Evolutionary conservation across 1,284 basidiomycete species (phyloP).

Genomic region (Spongiforma sp.): DNA sequence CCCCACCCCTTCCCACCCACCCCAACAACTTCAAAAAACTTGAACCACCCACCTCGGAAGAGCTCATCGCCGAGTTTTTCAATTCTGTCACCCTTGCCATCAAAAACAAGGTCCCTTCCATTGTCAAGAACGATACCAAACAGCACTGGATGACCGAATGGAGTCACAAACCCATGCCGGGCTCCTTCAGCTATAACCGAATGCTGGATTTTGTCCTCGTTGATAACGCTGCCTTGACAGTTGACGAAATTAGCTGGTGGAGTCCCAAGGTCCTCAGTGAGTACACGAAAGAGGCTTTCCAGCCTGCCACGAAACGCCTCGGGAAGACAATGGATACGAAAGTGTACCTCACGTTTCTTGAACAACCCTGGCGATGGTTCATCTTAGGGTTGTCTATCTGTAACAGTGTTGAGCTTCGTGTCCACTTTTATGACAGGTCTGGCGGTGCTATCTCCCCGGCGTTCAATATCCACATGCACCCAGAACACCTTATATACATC

Average conservation of each 20-base stretch:
- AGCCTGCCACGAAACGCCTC: not conserved
- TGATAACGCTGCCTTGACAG: not conserved
- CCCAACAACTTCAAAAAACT: not conserved
- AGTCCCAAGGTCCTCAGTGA: not conserved
- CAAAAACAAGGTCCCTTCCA: not conserved
- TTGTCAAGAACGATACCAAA: not conserved
- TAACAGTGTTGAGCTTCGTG: not conserved
- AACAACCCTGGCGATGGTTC: constrained; percentile 4
- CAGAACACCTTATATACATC: not conserved
- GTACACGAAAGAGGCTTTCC: not conserved
- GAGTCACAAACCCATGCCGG: not conserved
- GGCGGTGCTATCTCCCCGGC: not conserved
- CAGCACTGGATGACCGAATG: constrained; percentile 6
- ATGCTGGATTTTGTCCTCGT: constrained; percentile 1
- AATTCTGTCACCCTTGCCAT: constrained; percentile 1
- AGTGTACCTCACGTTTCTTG: constrained; percentile 1
- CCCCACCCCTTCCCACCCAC: too few species aligned
- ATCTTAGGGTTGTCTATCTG: constrained; percentile 3
- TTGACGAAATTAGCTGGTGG: constrained; percentile 1
- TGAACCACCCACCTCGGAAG: not conserved
- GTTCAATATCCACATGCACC: constrained; percentile 1
- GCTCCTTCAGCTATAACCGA: not conserved
- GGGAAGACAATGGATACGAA: constrained; percentile 3
- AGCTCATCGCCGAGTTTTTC: not conserved
- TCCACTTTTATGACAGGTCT: constrained; percentile 2